These are phyloP conservation scores for Trichoderma koningii DNA, from an alignment of 2,329 filamentous ascomycete genomes.

Conservation along the genomic window DNA sequence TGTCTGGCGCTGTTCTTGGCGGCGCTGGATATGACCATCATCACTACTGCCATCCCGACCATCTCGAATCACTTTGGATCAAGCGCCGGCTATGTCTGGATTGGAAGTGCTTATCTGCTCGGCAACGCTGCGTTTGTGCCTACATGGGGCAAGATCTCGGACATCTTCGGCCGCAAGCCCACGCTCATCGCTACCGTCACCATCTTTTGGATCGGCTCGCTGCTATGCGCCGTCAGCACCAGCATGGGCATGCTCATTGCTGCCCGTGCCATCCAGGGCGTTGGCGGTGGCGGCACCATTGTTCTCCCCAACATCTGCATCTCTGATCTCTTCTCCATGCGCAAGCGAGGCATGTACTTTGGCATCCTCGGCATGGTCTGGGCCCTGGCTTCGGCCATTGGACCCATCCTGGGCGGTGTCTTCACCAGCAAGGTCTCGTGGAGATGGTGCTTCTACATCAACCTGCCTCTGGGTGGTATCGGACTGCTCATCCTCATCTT, in stretches of 20 bases:
- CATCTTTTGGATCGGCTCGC: conserved; percentile 57
- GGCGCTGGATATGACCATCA: conserved; percentile 61
- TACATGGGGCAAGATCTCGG: conserved; percentile 67
- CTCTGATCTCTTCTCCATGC: conserved; percentile 57
- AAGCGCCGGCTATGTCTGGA: conserved; percentile 73
- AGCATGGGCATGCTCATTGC: conserved; percentile 57
- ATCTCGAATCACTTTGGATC: conserved; percentile 66
- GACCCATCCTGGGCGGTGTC: conserved; percentile 68
- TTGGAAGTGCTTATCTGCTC: conserved; percentile 73
- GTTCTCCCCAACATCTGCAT: conserved; percentile 62
- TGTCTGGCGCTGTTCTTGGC: conserved; percentile 54
- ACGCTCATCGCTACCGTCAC: conserved; percentile 53
- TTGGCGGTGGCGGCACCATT: conserved; percentile 59
- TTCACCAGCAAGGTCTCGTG: conserved; percentile 66
- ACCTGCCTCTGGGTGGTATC: conserved; percentile 53
- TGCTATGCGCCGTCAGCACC: conserved; percentile 54
- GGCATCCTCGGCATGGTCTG: conserved; percentile 58
- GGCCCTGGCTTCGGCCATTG: conserved; percentile 66
- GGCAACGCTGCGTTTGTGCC: conserved; percentile 67
- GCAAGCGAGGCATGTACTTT: conserved; percentile 55
- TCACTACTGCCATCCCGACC: conserved; percentile 67
- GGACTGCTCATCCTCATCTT: conserved; percentile 56
- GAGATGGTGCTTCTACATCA: conserved; percentile 72
- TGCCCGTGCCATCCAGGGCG: conserved; percentile 58
- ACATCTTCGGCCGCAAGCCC: conserved; percentile 61